phyloP scores from a whole-genome alignment of 2,329 filamentous ascomycete species.

The Fusarium sp. region DNA sequence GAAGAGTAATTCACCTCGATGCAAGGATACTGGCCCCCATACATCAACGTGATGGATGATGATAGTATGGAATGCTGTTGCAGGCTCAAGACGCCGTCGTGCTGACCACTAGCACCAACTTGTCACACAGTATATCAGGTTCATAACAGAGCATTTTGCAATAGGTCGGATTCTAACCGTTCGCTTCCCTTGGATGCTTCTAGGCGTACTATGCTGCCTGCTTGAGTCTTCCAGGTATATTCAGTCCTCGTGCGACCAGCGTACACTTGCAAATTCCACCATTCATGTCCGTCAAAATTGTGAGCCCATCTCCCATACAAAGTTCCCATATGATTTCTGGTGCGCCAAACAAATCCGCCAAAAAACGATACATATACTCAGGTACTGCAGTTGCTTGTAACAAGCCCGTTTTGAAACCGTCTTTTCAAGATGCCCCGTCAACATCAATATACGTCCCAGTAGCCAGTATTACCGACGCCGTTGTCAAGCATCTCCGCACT shows the following conservation, averaged over 20 bases:
- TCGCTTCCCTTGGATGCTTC: conserved; percentile 28
- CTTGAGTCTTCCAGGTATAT: conserved; percentile 37
- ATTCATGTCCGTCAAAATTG: conserved; percentile 12
- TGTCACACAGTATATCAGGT: background rate
- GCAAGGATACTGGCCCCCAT: background rate
- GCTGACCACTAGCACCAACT: background rate
- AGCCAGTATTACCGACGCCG: conserved; percentile 9
- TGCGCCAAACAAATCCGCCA: conserved; percentile 26
- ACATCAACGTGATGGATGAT: background rate
- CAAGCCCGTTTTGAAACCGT: background rate
- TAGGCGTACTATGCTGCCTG: conserved; percentile 23
- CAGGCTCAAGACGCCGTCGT: background rate
- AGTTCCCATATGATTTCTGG: conserved; percentile 11
- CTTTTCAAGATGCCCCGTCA: conserved; percentile 10
- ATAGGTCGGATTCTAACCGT: conserved; percentile 7
- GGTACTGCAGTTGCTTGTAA: background rate
- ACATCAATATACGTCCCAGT: conserved; percentile 1
- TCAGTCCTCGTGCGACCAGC: conserved; percentile 36
- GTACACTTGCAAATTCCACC: conserved; percentile 30
- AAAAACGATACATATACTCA: conserved; percentile 5
- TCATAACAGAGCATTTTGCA: background rate
- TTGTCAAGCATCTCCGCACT: conserved; percentile 18
- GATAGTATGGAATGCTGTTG: background rate
- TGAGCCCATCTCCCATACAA: conserved; percentile 9
- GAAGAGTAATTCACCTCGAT: background rate